Evolutionary conservation across 2,329 filamentous ascomycete species (phyloP).

Genomic region (Cladosporium halotolerans): DNA sequence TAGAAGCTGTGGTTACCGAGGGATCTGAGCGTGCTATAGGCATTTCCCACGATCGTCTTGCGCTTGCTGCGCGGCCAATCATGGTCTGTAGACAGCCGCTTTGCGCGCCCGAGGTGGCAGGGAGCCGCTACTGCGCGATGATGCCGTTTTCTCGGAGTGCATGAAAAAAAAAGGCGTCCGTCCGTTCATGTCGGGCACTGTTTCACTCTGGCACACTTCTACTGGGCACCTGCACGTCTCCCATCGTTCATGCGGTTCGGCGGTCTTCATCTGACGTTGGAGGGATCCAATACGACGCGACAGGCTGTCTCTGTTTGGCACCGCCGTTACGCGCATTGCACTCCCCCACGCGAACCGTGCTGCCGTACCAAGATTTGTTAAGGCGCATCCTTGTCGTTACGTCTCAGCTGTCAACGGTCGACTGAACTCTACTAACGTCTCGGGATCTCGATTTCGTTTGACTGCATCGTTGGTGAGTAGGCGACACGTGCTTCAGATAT

Average conservation of each 20-base stretch:
- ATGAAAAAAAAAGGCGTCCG: no score
- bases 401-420: constrained; percentile 1
- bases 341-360: not conserved
- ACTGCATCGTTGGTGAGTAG: no score
- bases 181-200: not conserved
- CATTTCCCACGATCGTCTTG: not conserved
- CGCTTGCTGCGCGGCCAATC: not conserved
- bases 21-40: not conserved
- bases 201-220: not conserved
- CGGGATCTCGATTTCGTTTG: no score
- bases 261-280: not conserved
- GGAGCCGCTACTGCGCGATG: not conserved
- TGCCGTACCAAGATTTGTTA: constrained; percentile 8
- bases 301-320: not conserved
- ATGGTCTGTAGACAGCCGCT: not conserved
- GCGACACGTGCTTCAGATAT: no score
- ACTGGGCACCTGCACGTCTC: not conserved
- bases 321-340: not conserved
- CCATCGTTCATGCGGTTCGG: no score
- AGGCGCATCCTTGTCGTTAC: constrained; percentile 5
- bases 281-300: not conserved
- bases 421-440: not conserved
- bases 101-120: not conserved
- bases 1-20: not conserved
- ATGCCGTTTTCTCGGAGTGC: no score